phyloP scores from a whole-genome alignment of 2,329 filamentous ascomycete species.

The Trichophyton schoenleinii region DNA sequence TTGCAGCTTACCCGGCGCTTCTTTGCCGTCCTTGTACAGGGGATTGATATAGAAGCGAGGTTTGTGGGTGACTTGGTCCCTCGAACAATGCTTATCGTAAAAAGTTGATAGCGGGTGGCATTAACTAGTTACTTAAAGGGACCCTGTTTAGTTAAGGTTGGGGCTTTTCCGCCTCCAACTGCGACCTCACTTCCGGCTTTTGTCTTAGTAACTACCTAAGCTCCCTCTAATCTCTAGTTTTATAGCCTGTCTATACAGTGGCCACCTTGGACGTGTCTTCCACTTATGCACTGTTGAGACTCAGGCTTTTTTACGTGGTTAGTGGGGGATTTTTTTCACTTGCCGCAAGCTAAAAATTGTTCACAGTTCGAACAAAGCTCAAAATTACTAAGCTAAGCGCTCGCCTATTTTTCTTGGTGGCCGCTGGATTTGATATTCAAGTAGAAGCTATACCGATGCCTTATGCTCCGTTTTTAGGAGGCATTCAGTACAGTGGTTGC shows the following conservation, averaged over 20 bases:
- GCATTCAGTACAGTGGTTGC: background rate
- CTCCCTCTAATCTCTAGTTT: no score
- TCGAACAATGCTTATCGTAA: background rate
- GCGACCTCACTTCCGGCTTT: background rate
- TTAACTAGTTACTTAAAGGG: background rate
- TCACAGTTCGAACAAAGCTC: background rate
- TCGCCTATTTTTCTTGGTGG: background rate
- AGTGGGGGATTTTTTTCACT: slow-evolving; percentile 25
- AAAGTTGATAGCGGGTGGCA: background rate
- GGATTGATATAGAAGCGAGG: background rate
- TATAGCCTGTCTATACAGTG: no score
- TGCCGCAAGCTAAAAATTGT: slow-evolving; percentile 33
- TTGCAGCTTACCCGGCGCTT: background rate
- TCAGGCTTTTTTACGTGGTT: no score
- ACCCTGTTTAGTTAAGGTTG: background rate
- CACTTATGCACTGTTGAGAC: no score
- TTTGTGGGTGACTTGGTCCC: slow-evolving; percentile 1
- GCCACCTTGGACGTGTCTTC: no score
- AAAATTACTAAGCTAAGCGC: background rate
- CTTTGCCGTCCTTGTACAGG: background rate
- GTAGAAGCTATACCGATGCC: no score
- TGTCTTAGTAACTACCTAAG: background rate
- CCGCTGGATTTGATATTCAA: background rate
- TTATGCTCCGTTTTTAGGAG: background rate
- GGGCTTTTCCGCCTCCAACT: background rate